phyloP scores from a whole-genome alignment of 768 basidiomycete genomes.

The Boletus bicolor region DNA sequence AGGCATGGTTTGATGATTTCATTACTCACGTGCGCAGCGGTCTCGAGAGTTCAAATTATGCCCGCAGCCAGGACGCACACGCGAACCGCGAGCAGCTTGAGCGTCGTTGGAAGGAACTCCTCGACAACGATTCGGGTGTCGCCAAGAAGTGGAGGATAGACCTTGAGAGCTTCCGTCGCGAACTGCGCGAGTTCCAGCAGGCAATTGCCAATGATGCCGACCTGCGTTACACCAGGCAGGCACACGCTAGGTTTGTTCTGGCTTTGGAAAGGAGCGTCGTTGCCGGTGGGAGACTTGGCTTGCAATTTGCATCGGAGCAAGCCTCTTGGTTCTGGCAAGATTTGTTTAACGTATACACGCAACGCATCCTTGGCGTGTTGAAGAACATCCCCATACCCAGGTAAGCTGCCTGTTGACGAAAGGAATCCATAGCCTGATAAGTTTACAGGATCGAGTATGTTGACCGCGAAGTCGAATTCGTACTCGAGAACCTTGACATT shows the following conservation, averaged over 20 bases:
- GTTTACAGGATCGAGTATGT: slow-evolving; percentile 62
- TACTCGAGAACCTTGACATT: slow-evolving; percentile 71
- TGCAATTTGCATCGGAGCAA: slow-evolving; percentile 56
- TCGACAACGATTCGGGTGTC: slow-evolving; percentile 42
- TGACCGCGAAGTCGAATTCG: slow-evolving; percentile 65
- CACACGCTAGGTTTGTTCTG: slow-evolving; percentile 46
- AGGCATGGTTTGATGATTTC: slow-evolving; percentile 53
- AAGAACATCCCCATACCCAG: slow-evolving; percentile 69
- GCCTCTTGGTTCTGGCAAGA: slow-evolving; percentile 81
- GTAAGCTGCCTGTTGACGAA: slow-evolving; percentile 31
- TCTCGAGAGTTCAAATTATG: slow-evolving; percentile 51
- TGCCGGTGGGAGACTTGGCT: slow-evolving; percentile 36
- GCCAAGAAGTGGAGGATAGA: slow-evolving; percentile 52
- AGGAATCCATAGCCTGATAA: not conserved
- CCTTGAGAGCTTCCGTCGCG: slow-evolving; percentile 43
- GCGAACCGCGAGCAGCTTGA: slow-evolving; percentile 43
- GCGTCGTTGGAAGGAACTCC: slow-evolving; percentile 47
- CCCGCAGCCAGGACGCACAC: slow-evolving; percentile 44
- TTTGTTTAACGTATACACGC: slow-evolving; percentile 75
- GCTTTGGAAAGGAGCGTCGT: slow-evolving; percentile 46
- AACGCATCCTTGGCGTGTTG: slow-evolving; percentile 49
- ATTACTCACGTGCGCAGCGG: slow-evolving; percentile 44
- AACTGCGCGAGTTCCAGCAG: slow-evolving; percentile 43
- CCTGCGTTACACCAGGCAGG: slow-evolving; percentile 42
- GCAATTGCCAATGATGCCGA: slow-evolving; percentile 51